Evolutionary conservation across 305 asterid species (phyloP).

Genomic region (Salvia sclarea): DNA sequence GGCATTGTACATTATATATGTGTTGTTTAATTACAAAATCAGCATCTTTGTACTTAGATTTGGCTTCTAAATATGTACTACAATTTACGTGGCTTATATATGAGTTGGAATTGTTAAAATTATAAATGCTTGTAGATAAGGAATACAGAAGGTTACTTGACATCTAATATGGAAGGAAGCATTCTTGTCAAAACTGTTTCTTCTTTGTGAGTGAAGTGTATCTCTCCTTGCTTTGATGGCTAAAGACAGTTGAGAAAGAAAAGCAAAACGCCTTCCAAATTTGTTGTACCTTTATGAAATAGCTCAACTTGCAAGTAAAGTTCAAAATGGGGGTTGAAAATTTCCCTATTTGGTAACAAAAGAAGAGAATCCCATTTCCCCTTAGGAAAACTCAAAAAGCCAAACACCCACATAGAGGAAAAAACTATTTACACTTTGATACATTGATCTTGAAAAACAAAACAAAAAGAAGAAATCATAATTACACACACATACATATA

Average conservation of each 20-base stretch:
- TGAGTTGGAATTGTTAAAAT: not conserved
- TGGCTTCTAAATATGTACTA: not conserved
- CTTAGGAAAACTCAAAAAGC: slow-evolving; percentile 6
- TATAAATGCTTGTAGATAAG: too few relatives aligned
- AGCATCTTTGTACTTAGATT: not conserved
- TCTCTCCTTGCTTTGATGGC: not conserved
- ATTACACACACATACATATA: not conserved
- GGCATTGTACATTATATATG: not conserved
- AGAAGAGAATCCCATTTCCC: slow-evolving; percentile 17
- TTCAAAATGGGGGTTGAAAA: not conserved
- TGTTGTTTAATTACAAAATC: not conserved
- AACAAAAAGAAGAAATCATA: not conserved
- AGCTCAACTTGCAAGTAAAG: not conserved
- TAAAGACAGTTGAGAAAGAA: not conserved
- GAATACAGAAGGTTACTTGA: not conserved
- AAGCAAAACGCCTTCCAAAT: not conserved
- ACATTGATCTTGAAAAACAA: slow-evolving; percentile 21
- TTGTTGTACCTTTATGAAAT: not conserved
- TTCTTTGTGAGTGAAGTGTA: not conserved
- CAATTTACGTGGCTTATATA: too few relatives aligned
- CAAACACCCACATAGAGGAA: not conserved
- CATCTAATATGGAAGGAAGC: not conserved
- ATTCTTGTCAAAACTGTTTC: not conserved
- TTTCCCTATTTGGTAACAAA: slow-evolving; percentile 22
- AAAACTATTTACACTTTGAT: slow-evolving; percentile 7